phyloP scores from a whole-genome alignment of 257 asterid species.

The Solanum boliviense region DNA sequence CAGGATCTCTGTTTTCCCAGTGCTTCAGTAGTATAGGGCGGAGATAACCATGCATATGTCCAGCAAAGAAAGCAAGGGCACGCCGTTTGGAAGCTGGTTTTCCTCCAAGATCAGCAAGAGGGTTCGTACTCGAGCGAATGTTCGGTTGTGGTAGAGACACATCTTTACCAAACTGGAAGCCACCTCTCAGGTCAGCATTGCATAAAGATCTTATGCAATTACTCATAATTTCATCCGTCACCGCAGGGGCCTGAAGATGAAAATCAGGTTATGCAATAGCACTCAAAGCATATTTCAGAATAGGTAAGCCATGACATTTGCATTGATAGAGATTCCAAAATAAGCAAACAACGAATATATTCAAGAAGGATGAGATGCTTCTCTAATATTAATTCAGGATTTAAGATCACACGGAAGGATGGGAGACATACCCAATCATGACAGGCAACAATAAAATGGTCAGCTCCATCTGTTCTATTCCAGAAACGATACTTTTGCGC shows the following conservation, averaged over 20 bases:
- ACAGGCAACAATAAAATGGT: slow-evolving; percentile 58
- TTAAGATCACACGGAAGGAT: not conserved
- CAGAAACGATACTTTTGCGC: slow-evolving; percentile 31
- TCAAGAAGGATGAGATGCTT: not conserved
- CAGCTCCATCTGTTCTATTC: slow-evolving; percentile 51
- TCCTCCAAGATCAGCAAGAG: slow-evolving; percentile 23
- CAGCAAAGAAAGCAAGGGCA: slow-evolving; percentile 36
- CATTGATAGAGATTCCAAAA: not conserved
- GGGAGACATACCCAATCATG: slow-evolving; percentile 46
- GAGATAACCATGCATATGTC: slow-evolving; percentile 32
- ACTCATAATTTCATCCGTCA: slow-evolving; percentile 19
- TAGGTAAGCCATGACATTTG: not conserved
- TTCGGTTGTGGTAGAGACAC: slow-evolving; percentile 31
- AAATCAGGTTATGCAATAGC: not conserved
- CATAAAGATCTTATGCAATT: slow-evolving; percentile 32
- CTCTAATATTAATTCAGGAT: not conserved
- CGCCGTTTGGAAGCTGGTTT: slow-evolving; percentile 7
- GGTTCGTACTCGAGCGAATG: slow-evolving; percentile 13
- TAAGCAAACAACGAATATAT: not conserved
- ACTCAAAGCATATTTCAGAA: not conserved
- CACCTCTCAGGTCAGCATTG: slow-evolving; percentile 32
- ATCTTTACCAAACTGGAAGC: slow-evolving; percentile 30
- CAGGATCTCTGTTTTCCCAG: slow-evolving; percentile 33
- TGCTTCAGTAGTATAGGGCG: slow-evolving; percentile 25
- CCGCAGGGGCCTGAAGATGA: slow-evolving; percentile 25